These are phyloP conservation scores for Chaetomiaceae sp. DNA, from an alignment of 2,329 filamentous ascomycete species.

Conservation along the genomic window DNA sequence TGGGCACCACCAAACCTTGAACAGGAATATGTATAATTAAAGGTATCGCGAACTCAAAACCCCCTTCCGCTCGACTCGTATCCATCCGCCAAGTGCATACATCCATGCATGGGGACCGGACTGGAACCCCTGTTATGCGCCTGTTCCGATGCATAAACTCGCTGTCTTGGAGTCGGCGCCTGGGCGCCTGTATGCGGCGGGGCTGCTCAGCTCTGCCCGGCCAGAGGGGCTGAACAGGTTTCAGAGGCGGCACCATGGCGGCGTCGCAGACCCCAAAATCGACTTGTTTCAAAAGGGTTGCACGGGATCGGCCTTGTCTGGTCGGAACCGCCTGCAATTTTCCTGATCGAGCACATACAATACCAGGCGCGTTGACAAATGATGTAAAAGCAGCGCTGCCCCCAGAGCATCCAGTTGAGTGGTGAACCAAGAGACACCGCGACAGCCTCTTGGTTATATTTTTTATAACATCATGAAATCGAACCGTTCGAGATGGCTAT, in stretches of 20 bases:
- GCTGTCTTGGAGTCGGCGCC: background rate
- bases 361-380: background rate
- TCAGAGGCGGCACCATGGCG: conserved; percentile 8
- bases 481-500: too few species aligned
- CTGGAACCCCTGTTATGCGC: background rate
- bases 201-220: conserved; percentile 1
- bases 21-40: too few species aligned
- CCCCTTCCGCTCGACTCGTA: too few species aligned
- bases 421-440: background rate
- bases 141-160: background rate
- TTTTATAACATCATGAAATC: too few species aligned
- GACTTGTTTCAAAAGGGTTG: conserved; percentile 2
- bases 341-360: too few species aligned
- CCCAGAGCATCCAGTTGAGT: background rate
- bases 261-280: background rate
- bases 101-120: background rate
- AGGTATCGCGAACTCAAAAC: too few species aligned
- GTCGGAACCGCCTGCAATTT: background rate
- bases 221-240: conserved; percentile 11
- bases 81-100: background rate
- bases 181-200: conserved; percentile 2
- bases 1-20: too few species aligned
- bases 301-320: background rate
- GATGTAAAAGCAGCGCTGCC: background rate
- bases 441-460: too few species aligned